Evolutionary conservation across 148 eudicot species (phyloP).

Genomic region (Polygonum aviculare): DNA sequence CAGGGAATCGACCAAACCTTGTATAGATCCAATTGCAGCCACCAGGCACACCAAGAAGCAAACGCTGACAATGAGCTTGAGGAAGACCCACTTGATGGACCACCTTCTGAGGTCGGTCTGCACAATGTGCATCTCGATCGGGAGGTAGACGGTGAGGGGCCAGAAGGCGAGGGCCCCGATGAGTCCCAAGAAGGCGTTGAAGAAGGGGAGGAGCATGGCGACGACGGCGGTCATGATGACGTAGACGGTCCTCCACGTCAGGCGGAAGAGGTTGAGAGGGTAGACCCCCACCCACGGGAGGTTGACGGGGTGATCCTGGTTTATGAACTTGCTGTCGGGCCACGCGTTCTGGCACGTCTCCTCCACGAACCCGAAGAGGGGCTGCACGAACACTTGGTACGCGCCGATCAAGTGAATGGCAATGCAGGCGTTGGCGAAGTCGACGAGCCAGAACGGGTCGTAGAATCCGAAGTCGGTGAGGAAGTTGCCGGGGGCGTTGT

Average conservation of each 20-base stretch:
- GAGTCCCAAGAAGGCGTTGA: slow-evolving; percentile 56
- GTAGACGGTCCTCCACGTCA: slow-evolving; percentile 44
- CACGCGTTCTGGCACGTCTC: slow-evolving; percentile 20
- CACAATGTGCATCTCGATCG: slow-evolving; percentile 49
- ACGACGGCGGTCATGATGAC: slow-evolving; percentile 29
- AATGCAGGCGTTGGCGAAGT: slow-evolving; percentile 54
- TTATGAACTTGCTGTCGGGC: slow-evolving; percentile 36
- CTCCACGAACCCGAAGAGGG: slow-evolving; percentile 44
- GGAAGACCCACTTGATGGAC: slow-evolving; percentile 28
- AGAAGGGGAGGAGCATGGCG: slow-evolving; percentile 59
- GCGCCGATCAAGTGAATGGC: slow-evolving; percentile 60
- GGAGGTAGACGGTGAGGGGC: slow-evolving; percentile 61
- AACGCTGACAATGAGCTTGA: slow-evolving; percentile 21
- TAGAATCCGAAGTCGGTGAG: slow-evolving; percentile 64
- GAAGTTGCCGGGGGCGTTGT: slow-evolving; percentile 56
- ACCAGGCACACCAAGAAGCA: slow-evolving; percentile 41
- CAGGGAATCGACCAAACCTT: slow-evolving; percentile 22
- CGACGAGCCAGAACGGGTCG: slow-evolving; percentile 78
- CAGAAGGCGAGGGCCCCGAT: slow-evolving; percentile 51
- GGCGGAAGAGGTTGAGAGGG: slow-evolving; percentile 27
- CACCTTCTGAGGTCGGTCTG: slow-evolving; percentile 22
- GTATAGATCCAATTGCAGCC: slow-evolving; percentile 40
- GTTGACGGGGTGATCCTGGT: slow-evolving; percentile 20
- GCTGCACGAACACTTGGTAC: slow-evolving; percentile 62
- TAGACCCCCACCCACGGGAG: slow-evolving; percentile 17